Evolutionary conservation across 2,329 filamentous ascomycete genomes (phyloP).

Genomic region (Monosporascus sp.): DNA sequence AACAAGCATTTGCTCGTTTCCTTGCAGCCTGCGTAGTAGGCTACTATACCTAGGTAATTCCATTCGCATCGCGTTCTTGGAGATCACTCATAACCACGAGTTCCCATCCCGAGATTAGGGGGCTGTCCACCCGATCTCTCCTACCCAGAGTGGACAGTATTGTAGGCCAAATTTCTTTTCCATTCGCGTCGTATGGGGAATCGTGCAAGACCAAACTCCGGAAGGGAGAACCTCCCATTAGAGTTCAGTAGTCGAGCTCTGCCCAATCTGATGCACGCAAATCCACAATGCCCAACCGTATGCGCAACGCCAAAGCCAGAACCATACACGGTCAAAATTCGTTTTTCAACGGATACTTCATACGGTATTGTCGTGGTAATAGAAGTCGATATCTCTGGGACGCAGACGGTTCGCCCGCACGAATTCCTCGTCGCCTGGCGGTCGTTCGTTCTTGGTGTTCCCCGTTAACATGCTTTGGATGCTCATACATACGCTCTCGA

Average conservation of each 20-base stretch:
- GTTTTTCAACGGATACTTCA: conserved; percentile 27
- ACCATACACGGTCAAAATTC: conserved; percentile 4
- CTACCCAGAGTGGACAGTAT: too few species aligned
- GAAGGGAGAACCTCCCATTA: too few species aligned
- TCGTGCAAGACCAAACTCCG: not conserved
- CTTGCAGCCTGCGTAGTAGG: too few species aligned
- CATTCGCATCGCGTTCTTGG: too few species aligned
- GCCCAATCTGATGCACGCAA: not conserved
- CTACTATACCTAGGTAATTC: too few species aligned
- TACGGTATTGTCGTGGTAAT: conserved; percentile 86
- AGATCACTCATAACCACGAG: too few species aligned
- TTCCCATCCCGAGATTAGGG: too few species aligned
- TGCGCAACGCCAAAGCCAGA: conserved; percentile 14
- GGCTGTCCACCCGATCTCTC: too few species aligned
- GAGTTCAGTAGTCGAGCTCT: not conserved
- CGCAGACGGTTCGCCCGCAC: conserved; percentile 73
- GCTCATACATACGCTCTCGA: conserved; percentile 95
- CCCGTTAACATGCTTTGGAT: conserved; percentile 97
- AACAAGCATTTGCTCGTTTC: too few species aligned
- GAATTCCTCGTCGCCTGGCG: conserved; percentile 86
- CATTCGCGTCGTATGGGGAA: not conserved
- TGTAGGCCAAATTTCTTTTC: too few species aligned
- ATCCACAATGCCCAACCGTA: conserved; percentile 1
- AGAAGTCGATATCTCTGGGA: conserved; percentile 85
- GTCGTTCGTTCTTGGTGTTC: conserved; percentile 86